Base-by-base conservation (phyloP, 164 flowering plant genomes). In the Stephania yunnanensis region DNA sequence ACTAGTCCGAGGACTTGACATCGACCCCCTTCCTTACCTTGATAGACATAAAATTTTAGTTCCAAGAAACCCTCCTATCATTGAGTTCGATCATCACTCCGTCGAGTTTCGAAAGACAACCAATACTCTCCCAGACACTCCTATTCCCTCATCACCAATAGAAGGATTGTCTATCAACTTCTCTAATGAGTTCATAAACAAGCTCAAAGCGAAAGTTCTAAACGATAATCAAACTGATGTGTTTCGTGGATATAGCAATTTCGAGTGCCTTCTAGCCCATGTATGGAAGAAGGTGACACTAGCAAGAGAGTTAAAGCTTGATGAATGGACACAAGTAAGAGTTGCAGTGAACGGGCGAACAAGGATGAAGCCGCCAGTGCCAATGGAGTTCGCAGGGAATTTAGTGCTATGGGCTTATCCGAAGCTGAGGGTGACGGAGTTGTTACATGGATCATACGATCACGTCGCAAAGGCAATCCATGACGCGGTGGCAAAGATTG, bases 361-460 rank as follows among this genome's bases (percentile, higher is more conserved):
- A 25, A 66, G 81, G 68, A 75, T 79, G 36, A 78, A 70, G 48
- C 80, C 80, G 30, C 46, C 74, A 0, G 78, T 79, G 15, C 78
- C 81, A 2, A 72, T 71, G 75, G 81, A 72, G 67, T 79, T 71
- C 46, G 75, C 75, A 15, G 81, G 81, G 11, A 79, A 79, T 58
- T 29, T 79, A 17, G 81, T 79, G 5, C 81, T 79, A 4, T 75
- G 78, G 71, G 81, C 81, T 31, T 73, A 75, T 53, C 81, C 81
- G 45, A 72, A 46, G 61, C 63, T 75, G 66, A 79, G 10, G 52
- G 81, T 72, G 48, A 69, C 45, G 63, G 81, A 79, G 20, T 6
- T 79, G 69, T 13, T 75, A 63, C 22, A 72, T 15, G 73, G 65
- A 25, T 75, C 73, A 71, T 67, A 70, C n/a, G 69, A 50, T 1